Base-by-base conservation (phyloP, 495 filamentous ascomycete species). In the Elaphomyces granulatus region DNA sequence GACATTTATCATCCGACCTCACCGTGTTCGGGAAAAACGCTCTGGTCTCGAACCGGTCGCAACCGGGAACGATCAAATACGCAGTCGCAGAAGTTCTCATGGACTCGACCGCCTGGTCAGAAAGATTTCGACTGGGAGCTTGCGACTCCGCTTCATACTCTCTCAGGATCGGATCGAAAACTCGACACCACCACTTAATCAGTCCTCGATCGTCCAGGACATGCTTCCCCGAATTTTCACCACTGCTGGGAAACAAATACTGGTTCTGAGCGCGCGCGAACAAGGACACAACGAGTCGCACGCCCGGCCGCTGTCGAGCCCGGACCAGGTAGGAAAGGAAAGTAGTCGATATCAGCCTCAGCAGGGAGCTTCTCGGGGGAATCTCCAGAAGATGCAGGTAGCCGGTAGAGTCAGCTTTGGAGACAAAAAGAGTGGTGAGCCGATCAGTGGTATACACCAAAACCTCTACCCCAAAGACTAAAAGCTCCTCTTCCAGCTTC, bases 371-470 rank as follows among this genome's bases (percentile, higher is more conserved):
- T 3, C 72, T 72, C 14, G 71, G 71, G 2, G 71, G 64, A 1
- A 79, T 53, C 20, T 71, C 59, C 28, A 86, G 68, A 0, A 79
- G 63, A 51, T 81, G 67, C 18, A 94, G 60, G 48, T 83, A 88
- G 34, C 90, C 90, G 1, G 87, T 94, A 12, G 88, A 94, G 59
- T 99, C 90, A 36, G 90, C 90, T 61, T 99, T 99, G 41, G 85
- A 87, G 28, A 99, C 78, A 59, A 96, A 99, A 23, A 96, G 71
- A 26, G 79, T 93, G 3, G 81, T 92, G 21, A 82, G 71, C 58
- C 75, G 72, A 44, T 74, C 74, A 21, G 83, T 92, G 15, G 81
- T 71, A 54, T 80, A 81, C 43, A 81, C 61, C 37, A 70, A 43
- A 32, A 73, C 64, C 49, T 81, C 77, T 41, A 81, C 72, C 8